phyloP scores from a whole-genome alignment of 2,329 filamentous ascomycete genomes.

The Seiridium unicorne region DNA sequence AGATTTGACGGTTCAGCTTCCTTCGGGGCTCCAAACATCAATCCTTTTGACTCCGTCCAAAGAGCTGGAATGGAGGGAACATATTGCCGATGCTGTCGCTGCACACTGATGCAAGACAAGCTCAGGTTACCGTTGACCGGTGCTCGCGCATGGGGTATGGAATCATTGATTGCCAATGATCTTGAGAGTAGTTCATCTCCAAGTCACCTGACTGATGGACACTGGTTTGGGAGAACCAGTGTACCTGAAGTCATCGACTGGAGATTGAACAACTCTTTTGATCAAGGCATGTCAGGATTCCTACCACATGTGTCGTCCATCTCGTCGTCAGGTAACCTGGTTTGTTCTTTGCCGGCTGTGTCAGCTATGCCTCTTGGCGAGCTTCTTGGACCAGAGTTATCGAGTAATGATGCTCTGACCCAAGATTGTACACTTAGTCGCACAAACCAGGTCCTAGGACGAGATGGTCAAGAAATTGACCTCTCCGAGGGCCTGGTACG shows the following conservation, averaged over 20 bases:
- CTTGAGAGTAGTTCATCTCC: background rate
- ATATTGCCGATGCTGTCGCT: constrained; percentile 1
- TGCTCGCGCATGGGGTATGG: background rate
- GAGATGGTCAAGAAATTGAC: background rate
- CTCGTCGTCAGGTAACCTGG: constrained; percentile 2
- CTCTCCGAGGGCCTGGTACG: background rate
- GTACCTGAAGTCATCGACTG: background rate
- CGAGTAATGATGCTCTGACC: background rate
- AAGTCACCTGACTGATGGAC: background rate
- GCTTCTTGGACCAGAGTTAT: background rate
- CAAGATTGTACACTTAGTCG: background rate
- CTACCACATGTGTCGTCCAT: background rate
- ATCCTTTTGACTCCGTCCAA: no score
- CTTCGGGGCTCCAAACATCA: no score
- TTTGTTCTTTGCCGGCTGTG: background rate
- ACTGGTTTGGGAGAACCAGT: constrained; percentile 5
- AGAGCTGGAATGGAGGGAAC: background rate
- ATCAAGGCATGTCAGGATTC: background rate
- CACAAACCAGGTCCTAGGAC: background rate
- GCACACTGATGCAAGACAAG: constrained; percentile 2
- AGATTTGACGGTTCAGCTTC: no score
- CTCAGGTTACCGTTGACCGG: background rate
- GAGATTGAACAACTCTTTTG: background rate
- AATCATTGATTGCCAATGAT: background rate
- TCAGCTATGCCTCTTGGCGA: background rate